phyloP scores from a whole-genome alignment of 768 basidiomycete species.

The Mycena floridula region DNA sequence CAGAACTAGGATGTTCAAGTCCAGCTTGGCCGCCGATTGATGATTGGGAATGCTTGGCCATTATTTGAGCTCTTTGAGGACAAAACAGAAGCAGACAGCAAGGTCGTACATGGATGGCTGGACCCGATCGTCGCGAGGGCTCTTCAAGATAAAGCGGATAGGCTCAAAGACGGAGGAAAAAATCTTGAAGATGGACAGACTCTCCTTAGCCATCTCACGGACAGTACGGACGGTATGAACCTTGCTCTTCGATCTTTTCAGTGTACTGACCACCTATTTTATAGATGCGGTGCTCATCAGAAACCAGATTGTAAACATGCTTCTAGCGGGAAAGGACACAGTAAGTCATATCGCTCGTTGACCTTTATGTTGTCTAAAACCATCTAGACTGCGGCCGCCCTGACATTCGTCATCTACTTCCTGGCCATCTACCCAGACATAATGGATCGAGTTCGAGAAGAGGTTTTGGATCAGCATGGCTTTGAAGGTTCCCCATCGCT shows the following conservation, averaged over 20 bases:
- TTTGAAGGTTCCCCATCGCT: conserved; percentile 26
- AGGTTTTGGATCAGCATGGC: conserved; percentile 33
- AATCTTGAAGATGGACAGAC: no score
- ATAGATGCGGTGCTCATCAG: conserved; percentile 39
- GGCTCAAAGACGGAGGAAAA: conserved; percentile 15
- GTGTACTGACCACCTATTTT: conserved; percentile 1
- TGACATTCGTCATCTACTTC: no score
- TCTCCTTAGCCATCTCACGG: no score
- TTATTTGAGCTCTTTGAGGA: conserved; percentile 8
- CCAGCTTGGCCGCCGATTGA: conserved; percentile 3
- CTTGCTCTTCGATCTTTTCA: conserved; percentile 1
- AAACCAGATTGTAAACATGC: conserved; percentile 49
- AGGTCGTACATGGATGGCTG: conserved; percentile 23
- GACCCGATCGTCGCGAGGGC: conserved; percentile 36
- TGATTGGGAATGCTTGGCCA: conserved; percentile 6
- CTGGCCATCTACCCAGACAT: no score
- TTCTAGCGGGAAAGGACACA: conserved; percentile 52
- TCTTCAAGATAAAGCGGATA: conserved; percentile 22
- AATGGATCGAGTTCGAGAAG: no score
- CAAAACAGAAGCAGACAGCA: conserved; percentile 2
- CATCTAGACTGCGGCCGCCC: conserved; percentile 30
- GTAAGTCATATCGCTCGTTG: conserved; percentile 20
- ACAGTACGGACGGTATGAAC: conserved; percentile 16
- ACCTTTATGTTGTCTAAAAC: conserved; percentile 31
- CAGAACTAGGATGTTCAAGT: conserved; percentile 5